Evolutionary conservation across 108 stramenopile genomes (phyloP).

Genomic region (Asterionellopsis glacialis): DNA sequence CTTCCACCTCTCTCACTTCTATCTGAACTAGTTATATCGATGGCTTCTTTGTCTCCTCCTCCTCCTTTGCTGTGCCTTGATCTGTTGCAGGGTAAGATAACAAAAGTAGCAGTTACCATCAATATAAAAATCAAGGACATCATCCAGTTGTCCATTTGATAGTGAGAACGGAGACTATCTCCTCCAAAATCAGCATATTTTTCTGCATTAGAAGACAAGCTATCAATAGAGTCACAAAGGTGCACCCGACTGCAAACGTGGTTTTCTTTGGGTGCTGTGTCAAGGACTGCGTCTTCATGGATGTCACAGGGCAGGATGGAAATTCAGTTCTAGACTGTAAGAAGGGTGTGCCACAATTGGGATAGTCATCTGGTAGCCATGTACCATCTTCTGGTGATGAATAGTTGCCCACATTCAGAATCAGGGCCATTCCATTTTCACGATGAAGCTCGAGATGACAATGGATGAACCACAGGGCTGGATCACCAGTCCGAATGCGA

Average conservation of each 20-base stretch:
- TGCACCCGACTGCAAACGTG: constrained; percentile 19
- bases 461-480: constrained; percentile 17
- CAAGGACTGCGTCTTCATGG: constrained; percentile 15
- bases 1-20: no score
- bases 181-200: not conserved
- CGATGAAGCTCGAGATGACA: constrained; percentile 21
- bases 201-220: not conserved
- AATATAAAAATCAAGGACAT: not conserved
- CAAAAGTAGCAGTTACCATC: not conserved
- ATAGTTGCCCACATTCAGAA: constrained; percentile 17
- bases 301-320: constrained; percentile 19
- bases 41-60: no score
- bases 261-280: not conserved
- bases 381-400: constrained; percentile 8
- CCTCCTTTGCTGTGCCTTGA: no score
- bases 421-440: constrained; percentile 19
- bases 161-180: not conserved
- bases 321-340: not conserved
- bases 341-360: constrained; percentile 8
- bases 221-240: not conserved
- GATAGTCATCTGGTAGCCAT: constrained; percentile 17
- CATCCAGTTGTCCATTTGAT: not conserved
- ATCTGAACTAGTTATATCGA: no score
- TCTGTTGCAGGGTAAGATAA: not conserved
- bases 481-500: constrained; percentile 4